A percentile compares a stretch with the other conserved stretches of the same genome.
phyloP scores from a whole-genome alignment of 2,329 filamentous ascomycete species.

The Chrysoporthe deuterocubensis region DNA sequence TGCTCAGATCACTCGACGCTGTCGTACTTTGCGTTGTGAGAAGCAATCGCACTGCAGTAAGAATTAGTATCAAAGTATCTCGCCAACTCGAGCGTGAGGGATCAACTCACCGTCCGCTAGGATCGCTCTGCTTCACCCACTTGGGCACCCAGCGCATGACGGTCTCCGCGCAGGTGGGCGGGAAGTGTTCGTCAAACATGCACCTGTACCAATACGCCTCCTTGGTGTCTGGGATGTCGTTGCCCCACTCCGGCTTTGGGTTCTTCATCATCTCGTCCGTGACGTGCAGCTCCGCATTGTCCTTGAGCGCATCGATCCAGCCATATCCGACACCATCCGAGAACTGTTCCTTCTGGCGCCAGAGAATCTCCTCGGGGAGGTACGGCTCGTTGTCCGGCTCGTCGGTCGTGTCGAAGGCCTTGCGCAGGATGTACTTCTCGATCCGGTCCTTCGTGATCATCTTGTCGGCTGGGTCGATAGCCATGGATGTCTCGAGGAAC shows the following conservation, averaged over 20 bases:
- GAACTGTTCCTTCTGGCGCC: conserved; percentile 99
- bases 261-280: conserved; percentile 99
- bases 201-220: conserved; percentile 98
- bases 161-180: conserved; percentile 84
- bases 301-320: conserved; percentile 98
- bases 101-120: conserved; percentile 78
- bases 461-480: conserved; percentile 92
- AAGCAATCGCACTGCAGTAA: conserved; percentile 69
- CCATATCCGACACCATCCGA: conserved; percentile 98
- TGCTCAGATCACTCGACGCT: conserved; percentile 39
- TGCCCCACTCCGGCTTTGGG: conserved; percentile 94
- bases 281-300: conserved; percentile 85
- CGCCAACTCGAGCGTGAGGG: neutral
- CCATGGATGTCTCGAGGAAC: conserved; percentile 93
- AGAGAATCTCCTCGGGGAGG: conserved; percentile 94
- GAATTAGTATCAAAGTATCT: conserved; percentile 27
- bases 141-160: conserved; percentile 97
- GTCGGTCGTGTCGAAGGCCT: conserved; percentile 93
- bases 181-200: conserved; percentile 99
- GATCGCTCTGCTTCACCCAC: conserved; percentile 96
- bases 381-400: conserved; percentile 82
- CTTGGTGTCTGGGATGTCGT: conserved; percentile 92
- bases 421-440: conserved; percentile 97
- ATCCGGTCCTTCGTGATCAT: conserved; percentile 89
- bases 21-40: conserved; percentile 76